Conservation (phyloP, 2,329 filamentous ascomycete genomes). For the Cordyceps cateniannulata region DNA sequence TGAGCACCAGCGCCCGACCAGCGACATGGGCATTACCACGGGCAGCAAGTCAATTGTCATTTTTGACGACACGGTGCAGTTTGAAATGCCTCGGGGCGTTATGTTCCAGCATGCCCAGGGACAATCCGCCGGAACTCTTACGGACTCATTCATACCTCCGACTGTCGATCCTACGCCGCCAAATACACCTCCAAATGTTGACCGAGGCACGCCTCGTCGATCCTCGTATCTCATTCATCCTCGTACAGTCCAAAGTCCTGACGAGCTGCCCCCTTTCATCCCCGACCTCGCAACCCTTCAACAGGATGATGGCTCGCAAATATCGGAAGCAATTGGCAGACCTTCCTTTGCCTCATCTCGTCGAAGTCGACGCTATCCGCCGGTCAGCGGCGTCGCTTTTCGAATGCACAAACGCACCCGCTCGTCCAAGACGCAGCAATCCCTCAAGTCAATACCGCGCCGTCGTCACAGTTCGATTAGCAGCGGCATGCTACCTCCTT, state of each 20-base stretch:
- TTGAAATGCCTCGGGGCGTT: slow-evolving; percentile 45
- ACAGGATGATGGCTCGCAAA: slow-evolving; percentile 19
- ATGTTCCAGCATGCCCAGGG: slow-evolving; percentile 38
- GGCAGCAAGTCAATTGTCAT: slow-evolving; percentile 92
- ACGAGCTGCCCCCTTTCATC: slow-evolving; percentile 41
- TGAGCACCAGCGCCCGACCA: slow-evolving; percentile 35
- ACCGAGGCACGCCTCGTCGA: slow-evolving; percentile 40
- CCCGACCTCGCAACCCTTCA: slow-evolving; percentile 39
- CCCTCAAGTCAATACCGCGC: slow-evolving; percentile 44
- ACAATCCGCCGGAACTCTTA: slow-evolving; percentile 46
- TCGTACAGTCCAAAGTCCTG: slow-evolving; percentile 31
- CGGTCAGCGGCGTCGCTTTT: slow-evolving; percentile 23
- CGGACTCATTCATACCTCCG: slow-evolving; percentile 42
- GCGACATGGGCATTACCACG: slow-evolving; percentile 57
- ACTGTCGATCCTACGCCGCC: slow-evolving; percentile 53
- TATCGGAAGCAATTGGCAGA: slow-evolving; percentile 28
- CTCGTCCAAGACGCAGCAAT: slow-evolving; percentile 43
- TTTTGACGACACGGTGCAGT: slow-evolving; percentile 59
- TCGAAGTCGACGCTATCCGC: slow-evolving; percentile 23
- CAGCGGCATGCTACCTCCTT: slow-evolving; percentile 44
- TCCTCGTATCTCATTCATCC: slow-evolving; percentile 51
- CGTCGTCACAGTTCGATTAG: slow-evolving; percentile 55
- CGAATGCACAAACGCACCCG: slow-evolving; percentile 37
- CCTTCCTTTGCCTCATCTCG: slow-evolving; percentile 24
- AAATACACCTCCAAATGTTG: slow-evolving; percentile 47